Percentiles rank a stretch among this genome's conserved stretches.
phyloP scores from a whole-genome alignment of 1,139 yeast genomes.

The Lodderomyces beijingensis region DNA sequence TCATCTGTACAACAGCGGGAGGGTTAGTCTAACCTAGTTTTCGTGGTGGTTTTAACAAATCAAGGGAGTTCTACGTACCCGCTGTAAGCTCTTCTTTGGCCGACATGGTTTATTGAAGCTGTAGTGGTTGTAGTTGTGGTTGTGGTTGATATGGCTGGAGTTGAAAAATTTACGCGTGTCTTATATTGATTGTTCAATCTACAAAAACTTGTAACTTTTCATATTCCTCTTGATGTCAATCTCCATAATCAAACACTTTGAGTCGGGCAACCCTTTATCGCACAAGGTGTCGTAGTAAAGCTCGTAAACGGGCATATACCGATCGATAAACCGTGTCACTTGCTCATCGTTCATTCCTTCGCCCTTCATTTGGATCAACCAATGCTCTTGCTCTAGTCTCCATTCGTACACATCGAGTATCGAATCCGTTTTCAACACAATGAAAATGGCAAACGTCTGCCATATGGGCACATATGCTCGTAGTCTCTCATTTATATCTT shows the following conservation, averaged over 20 bases:
- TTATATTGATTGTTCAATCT: background rate
- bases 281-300: slow-evolving; percentile 53
- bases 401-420: slow-evolving; percentile 67
- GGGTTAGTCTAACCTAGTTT: slow-evolving; percentile 1
- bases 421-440: slow-evolving; percentile 55
- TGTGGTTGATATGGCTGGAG: no score
- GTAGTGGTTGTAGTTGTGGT: no score
- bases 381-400: slow-evolving; percentile 85
- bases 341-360: slow-evolving; percentile 75
- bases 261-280: slow-evolving; percentile 7
- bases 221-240: slow-evolving; percentile 9
- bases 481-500: slow-evolving; percentile 48
- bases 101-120: no score
- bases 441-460: slow-evolving; percentile 53
- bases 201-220: background rate
- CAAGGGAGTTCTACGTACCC: slow-evolving; percentile 9
- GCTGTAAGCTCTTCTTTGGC: slow-evolving; percentile 9
- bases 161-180: no score
- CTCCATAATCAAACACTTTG: slow-evolving; percentile 8
- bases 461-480: slow-evolving; percentile 52
- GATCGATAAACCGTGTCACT: slow-evolving; percentile 63
- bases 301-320: slow-evolving; percentile 85
- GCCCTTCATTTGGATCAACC: slow-evolving; percentile 50
- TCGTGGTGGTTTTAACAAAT: background rate
- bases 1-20: slow-evolving; percentile 47